Conservation (phyloP, 805 yeast species). For the Yarrowia hollandica region DNA sequence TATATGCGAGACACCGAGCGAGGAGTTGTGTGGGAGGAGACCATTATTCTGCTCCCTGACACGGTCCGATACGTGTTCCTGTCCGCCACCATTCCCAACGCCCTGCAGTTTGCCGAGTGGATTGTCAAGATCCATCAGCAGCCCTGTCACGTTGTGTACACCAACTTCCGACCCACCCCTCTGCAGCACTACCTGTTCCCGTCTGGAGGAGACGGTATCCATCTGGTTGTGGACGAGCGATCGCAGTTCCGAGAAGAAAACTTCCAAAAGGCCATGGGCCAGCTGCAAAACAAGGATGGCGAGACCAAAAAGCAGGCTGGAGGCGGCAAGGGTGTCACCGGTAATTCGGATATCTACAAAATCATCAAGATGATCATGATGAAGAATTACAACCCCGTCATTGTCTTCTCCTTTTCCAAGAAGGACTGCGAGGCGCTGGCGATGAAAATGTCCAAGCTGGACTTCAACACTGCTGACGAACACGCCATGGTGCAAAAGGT, state of each 20-base stretch:
- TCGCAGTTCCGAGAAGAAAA: conserved; percentile 95
- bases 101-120: conserved; percentile 99
- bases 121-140: conserved; percentile 90
- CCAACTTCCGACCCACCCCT: conserved; percentile 99
- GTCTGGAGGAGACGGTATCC: conserved; percentile 98
- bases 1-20: conserved; percentile 97
- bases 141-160: conserved; percentile 98
- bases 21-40: conserved; percentile 99
- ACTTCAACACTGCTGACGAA: conserved; percentile 92
- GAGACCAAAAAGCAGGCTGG: conserved; percentile 83
- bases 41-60: conserved; percentile 91
- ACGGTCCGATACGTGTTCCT: conserved; percentile 91
- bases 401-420: conserved; percentile 96
- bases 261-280: conserved; percentile 97
- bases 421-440: conserved; percentile 96
- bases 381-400: conserved; percentile 95
- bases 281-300: conserved; percentile 77
- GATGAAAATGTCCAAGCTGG: conserved; percentile 90
- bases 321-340: conserved; percentile 81
- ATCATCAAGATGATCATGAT: conserved; percentile 98
- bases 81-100: conserved; percentile 96
- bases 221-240: conserved; percentile 95
- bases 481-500: conserved; percentile 87
- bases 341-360: conserved; percentile 84
- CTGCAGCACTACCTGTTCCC: conserved; percentile 96